Evolutionary conservation across 768 basidiomycete genomes (phyloP).

Genomic region (Auricularia cornea): DNA sequence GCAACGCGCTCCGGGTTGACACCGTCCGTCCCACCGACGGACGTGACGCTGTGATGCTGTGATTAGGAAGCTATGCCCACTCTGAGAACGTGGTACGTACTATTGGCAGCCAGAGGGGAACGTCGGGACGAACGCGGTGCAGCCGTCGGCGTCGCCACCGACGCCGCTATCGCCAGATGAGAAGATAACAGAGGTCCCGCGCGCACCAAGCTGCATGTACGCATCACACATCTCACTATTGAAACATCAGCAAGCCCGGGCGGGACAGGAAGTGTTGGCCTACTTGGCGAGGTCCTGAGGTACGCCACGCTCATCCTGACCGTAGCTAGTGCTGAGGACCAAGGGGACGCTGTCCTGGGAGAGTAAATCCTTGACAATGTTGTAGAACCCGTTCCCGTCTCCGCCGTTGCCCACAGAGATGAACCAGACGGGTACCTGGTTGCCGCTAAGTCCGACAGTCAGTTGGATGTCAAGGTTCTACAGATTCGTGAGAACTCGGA

Average conservation of each 20-base stretch:
- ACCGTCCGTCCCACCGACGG: constrained; percentile 27
- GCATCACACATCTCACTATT: constrained; percentile 24
- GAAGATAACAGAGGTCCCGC: constrained; percentile 29
- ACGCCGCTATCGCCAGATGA: constrained; percentile 32
- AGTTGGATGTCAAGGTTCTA: constrained; percentile 29
- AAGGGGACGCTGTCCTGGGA: constrained; percentile 36
- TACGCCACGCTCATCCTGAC: constrained; percentile 20
- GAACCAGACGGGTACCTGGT: constrained; percentile 55
- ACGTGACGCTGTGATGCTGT: constrained; percentile 20
- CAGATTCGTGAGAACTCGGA: constrained; percentile 12
- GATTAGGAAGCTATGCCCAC: not conserved
- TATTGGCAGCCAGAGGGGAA: constrained; percentile 31
- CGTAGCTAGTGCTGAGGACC: constrained; percentile 29
- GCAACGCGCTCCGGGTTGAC: constrained; percentile 22
- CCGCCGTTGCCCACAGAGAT: constrained; percentile 37
- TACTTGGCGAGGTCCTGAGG: constrained; percentile 17
- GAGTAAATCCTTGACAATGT: constrained; percentile 25
- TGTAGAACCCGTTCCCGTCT: constrained; percentile 39
- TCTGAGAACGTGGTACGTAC: constrained; percentile 10
- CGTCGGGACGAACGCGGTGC: constrained; percentile 25
- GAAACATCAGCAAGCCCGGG: too few species aligned
- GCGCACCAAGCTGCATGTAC: constrained; percentile 28
- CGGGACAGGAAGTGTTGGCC: too few species aligned
- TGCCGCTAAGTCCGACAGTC: constrained; percentile 29
- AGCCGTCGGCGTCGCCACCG: constrained; percentile 12